Base-by-base conservation (phyloP, 1,284 basidiomycete species). In the Mycena citricolor region DNA sequence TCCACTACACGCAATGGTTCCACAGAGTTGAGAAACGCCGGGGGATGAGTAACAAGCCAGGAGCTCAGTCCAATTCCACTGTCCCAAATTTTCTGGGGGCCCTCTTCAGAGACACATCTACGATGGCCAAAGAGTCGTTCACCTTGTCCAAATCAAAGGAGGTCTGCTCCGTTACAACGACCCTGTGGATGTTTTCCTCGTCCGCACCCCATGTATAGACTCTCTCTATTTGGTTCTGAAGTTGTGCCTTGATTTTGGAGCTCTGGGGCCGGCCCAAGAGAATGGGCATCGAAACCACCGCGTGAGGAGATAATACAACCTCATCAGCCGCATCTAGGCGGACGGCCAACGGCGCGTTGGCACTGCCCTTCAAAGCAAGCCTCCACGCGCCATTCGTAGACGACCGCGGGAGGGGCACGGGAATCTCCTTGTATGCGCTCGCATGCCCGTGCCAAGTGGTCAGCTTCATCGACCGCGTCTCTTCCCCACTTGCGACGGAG, bases 91-190 rank as follows among this genome's bases (percentile, higher is more conserved):
- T 93, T 94, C 90, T 93, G 67, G 24, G 51, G 42, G 39, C 50
- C 55, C 51, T 60, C 48, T 59, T 51, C 52, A 29, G 49, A 36
- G 32, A 12, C 19, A 28, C 19, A 25, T 21, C 24, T 16, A 42
- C 21, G 11, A 35, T 49, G 22, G 16, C 33, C 26, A 35, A 25
- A 24, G 8, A 26, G 11, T 36, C n/a, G 24, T 71, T 52, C 52
- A 90, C 91, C 78, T 94, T 94, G 69, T 94, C 90, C 5, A 94
- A 70, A 60, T 92, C 90, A 60, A 90, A 94, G 2, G 85, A 86
- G 0, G 86, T 91, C 58, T 89, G 85, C 59, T 94, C 91, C 8
- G 69, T 71, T 25, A 94, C 70, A 22, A 61, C 69, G 48, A 91
- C 57, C 47, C 61, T 36, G n/a, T n/a, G n/a, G n/a, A n/a, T n/a